Conservation (phyloP, 2,329 filamentous ascomycete species). For the Pseudogymnoascus verrucosus region DNA sequence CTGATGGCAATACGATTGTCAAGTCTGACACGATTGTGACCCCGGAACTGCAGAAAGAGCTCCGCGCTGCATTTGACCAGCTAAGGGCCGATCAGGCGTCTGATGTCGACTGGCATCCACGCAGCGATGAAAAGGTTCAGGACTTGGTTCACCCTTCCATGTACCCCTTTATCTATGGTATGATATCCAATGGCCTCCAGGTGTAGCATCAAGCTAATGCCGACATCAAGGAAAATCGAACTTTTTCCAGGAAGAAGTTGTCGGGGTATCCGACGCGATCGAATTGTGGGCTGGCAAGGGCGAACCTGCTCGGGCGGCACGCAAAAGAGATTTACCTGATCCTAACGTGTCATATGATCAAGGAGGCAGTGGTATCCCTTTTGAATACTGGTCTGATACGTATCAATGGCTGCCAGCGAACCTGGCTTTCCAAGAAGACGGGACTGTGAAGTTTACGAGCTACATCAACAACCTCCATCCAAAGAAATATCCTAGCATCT, state of each 20-base stretch:
- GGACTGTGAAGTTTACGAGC: conserved; percentile 26
- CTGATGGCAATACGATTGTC: conserved; percentile 28
- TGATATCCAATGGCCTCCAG: neutral
- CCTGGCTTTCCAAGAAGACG: conserved; percentile 24
- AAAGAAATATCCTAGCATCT: conserved; percentile 27
- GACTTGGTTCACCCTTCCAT: conserved; percentile 58
- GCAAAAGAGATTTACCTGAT: neutral
- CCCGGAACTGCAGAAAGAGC: conserved; percentile 29
- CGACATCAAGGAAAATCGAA: conserved; percentile 4
- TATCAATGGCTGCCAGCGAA: conserved; percentile 41
- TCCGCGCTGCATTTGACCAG: conserved; percentile 36
- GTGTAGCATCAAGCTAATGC: neutral
- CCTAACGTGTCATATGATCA: neutral
- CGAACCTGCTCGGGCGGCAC: conserved; percentile 11
- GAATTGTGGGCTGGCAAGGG: conserved; percentile 25
- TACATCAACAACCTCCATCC: conserved; percentile 42
- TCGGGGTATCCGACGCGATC: conserved; percentile 21
- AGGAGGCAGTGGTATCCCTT: neutral
- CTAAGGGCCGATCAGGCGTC: conserved; percentile 45
- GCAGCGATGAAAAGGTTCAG: conserved; percentile 47
- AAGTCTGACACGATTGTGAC: conserved; percentile 45
- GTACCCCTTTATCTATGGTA: conserved; percentile 50
- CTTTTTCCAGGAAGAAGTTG: conserved; percentile 14
- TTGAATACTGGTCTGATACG: conserved; percentile 24
- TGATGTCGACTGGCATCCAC: conserved; percentile 53